phyloP scores from a whole-genome alignment of 306 rosid species.

The Benincasa hispida region DNA sequence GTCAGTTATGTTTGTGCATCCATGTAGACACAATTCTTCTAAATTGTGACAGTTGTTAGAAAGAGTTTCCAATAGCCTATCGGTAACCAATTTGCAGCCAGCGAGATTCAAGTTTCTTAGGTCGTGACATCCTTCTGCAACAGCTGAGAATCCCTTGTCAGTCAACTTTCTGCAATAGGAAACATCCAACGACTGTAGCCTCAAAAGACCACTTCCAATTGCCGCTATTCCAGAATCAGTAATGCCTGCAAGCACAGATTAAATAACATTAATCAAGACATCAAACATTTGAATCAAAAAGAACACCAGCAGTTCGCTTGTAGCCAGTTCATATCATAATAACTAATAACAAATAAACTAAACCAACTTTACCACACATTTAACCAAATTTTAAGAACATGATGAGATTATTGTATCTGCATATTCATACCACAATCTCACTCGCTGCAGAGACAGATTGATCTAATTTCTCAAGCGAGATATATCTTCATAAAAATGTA shows the following conservation, averaged over 20 bases:
- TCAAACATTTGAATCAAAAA: neutral
- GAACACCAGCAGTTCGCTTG: neutral
- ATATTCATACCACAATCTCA: neutral
- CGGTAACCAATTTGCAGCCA: slow-evolving; percentile 64
- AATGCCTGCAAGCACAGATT: slow-evolving; percentile 38
- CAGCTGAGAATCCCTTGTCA: slow-evolving; percentile 66
- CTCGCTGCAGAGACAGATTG: neutral
- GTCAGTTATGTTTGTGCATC: slow-evolving; percentile 65
- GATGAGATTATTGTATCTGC: neutral
- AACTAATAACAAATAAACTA: neutral
- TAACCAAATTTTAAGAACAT: neutral
- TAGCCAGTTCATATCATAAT: neutral
- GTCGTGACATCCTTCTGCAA: slow-evolving; percentile 70
- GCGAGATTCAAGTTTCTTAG: slow-evolving; percentile 48
- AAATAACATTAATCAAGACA: neutral
- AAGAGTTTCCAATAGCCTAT: slow-evolving; percentile 40
- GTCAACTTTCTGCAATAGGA: slow-evolving; percentile 80
- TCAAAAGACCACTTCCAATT: slow-evolving; percentile 62
- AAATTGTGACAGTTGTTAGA: slow-evolving; percentile 53
- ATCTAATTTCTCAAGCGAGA: neutral
- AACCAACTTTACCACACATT: neutral
- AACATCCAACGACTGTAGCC: slow-evolving; percentile 62
- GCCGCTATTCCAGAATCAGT: slow-evolving; percentile 60
- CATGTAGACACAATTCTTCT: slow-evolving; percentile 59
- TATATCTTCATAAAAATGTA: neutral